These are phyloP conservation scores for Pelargonium australe DNA, from an alignment of 441 rosid genomes.

Conservation along the genomic window DNA sequence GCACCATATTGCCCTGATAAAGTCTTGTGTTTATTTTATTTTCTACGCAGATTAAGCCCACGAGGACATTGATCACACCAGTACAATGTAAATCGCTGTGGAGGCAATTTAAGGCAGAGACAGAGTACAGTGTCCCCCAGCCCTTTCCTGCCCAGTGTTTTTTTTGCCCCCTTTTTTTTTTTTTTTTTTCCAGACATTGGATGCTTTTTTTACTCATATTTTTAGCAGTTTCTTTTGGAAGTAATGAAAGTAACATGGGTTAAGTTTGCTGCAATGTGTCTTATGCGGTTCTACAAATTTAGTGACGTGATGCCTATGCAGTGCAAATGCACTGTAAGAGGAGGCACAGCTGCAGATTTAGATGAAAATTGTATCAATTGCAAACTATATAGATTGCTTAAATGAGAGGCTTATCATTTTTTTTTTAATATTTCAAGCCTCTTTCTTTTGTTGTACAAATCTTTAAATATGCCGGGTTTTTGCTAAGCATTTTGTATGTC, in stretches of 20 bases:
- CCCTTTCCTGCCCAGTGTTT: conserved; percentile 92
- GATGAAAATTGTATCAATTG: background rate
- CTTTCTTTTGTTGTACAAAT: too few relatives aligned
- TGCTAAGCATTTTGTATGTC: too few relatives aligned
- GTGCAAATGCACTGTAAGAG: background rate
- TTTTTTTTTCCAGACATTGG: background rate
- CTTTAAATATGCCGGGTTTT: too few relatives aligned
- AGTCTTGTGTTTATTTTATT: conserved; percentile 8
- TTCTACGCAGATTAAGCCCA: conserved; percentile 50
- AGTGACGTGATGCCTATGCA: background rate
- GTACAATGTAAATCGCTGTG: conserved; percentile 95
- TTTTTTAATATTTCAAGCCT: background rate
- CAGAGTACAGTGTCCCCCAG: conserved; percentile 85
- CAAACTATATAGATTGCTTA: background rate
- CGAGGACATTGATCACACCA: conserved; percentile 85
- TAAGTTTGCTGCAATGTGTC: background rate
- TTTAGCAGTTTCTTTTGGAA: background rate
- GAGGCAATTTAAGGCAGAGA: conserved; percentile 93
- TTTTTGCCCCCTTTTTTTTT: background rate
- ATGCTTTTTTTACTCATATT: background rate
- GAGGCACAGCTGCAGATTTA: background rate
- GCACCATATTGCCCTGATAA: background rate
- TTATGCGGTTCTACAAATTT: conserved; percentile 1
- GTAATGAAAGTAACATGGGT: background rate
- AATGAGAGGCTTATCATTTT: background rate